Evolutionary conservation across 2,329 filamentous ascomycete species (phyloP).

Genomic region (Xylaria sp.): DNA sequence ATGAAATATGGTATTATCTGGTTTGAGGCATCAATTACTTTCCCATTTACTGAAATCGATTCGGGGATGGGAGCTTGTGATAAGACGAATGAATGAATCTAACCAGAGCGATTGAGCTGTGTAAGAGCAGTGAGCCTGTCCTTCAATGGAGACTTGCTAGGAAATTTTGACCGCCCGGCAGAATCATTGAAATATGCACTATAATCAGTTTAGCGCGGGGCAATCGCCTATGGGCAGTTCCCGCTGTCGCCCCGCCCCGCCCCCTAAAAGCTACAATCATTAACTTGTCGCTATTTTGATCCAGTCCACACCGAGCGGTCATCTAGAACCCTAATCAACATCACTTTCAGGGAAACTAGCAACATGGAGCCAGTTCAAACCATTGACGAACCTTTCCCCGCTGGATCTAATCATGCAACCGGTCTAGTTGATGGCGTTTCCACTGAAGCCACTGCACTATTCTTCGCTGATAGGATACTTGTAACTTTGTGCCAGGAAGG

Average conservation of each 20-base stretch:
- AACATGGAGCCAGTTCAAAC: constrained; percentile 56
- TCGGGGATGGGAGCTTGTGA: neutral
- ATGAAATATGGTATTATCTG: constrained; percentile 30
- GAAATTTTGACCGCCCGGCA: constrained; percentile 51
- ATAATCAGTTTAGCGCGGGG: constrained; percentile 45
- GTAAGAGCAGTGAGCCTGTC: constrained; percentile 17
- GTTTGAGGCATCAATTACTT: constrained; percentile 12
- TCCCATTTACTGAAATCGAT: neutral
- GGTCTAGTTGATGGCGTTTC: constrained; percentile 72
- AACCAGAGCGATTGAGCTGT: neutral
- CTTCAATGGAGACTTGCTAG: constrained; percentile 7
- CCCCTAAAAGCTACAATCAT: too few species aligned
- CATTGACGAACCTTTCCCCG: constrained; percentile 72
- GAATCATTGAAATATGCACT: constrained; percentile 37
- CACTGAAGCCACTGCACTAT: constrained; percentile 77
- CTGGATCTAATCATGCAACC: constrained; percentile 66
- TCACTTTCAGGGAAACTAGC: neutral
- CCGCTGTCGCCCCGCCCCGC: neutral
- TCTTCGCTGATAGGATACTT: constrained; percentile 90
- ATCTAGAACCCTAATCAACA: neutral
- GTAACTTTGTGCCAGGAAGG: constrained; percentile 89
- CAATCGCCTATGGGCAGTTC: neutral
- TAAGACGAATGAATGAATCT: neutral
- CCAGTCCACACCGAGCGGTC: neutral
- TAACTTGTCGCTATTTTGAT: too few species aligned